phyloP scores from a whole-genome alignment of 2,329 filamentous ascomycete species.

The Septoria linicola region DNA sequence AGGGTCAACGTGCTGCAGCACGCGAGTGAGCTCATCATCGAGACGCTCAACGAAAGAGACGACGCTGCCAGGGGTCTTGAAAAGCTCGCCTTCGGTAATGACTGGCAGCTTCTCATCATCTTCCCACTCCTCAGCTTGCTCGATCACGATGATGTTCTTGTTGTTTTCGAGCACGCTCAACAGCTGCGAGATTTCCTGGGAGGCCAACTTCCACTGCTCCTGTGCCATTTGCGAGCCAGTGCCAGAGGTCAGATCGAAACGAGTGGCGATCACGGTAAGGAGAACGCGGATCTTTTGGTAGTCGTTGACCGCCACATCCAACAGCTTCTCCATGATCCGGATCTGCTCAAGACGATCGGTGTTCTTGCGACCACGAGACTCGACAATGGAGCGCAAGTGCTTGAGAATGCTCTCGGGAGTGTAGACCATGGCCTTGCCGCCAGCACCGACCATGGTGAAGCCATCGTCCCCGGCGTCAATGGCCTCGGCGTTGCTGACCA shows the following conservation, averaged over 20 bases:
- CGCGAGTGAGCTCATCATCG: slow-evolving; percentile 94
- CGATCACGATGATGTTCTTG: slow-evolving; percentile 78
- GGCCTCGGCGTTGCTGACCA: slow-evolving; percentile 53
- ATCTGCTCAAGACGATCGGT: slow-evolving; percentile 95
- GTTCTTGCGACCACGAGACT: slow-evolving; percentile 98
- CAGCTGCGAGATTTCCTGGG: slow-evolving; percentile 78
- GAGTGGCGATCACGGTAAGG: slow-evolving; percentile 84
- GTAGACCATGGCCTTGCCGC: slow-evolving; percentile 84
- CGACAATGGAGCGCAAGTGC: slow-evolving; percentile 87
- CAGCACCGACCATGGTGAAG: slow-evolving; percentile 84
- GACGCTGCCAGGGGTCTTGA: slow-evolving; percentile 89
- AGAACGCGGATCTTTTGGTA: slow-evolving; percentile 95
- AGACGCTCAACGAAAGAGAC: slow-evolving; percentile 93
- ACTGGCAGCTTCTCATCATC: slow-evolving; percentile 92
- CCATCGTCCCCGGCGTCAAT: slow-evolving; percentile 72
- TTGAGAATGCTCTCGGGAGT: slow-evolving; percentile 98
- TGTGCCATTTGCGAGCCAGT: slow-evolving; percentile 81
- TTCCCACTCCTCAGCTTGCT: slow-evolving; percentile 96
- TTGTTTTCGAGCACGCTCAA: slow-evolving; percentile 77
- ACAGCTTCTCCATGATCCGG: slow-evolving; percentile 92
- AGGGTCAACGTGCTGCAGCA: slow-evolving; percentile 95
- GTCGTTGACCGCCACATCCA: slow-evolving; percentile 82
- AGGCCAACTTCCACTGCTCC: slow-evolving; percentile 94
- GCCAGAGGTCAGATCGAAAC: slow-evolving; percentile 87
- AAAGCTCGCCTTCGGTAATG: slow-evolving; percentile 70